Base-by-base conservation (phyloP, 495 filamentous ascomycete species). In the Collariella sp. region DNA sequence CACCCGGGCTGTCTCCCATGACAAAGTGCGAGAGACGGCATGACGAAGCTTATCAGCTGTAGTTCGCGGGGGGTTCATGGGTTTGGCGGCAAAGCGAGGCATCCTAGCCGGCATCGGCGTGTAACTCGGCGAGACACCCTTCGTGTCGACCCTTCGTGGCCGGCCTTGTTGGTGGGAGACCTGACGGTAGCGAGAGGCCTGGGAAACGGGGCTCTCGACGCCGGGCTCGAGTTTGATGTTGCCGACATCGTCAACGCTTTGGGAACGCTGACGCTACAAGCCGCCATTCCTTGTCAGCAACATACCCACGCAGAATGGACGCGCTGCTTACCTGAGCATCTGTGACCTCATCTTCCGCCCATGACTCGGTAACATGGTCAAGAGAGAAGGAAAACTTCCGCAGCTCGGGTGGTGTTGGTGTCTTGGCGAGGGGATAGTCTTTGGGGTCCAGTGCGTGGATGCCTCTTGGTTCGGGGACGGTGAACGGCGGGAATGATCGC, bases 381-480 rank as follows among this genome's bases (percentile, higher is more conserved):
- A 56, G 16, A 89, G 67, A 46, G 59, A 94, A 91, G 43, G 76
- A 81, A 58, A 96, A 76, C 16, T 79, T 82, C 56, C 80, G 82
- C 35, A 98, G 68, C 38, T 82, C 82, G 13, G 78, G 75, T 13
- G 93, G 93, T 5, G 91, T 95, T 0, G 87, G 84, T 19, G 83
- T 80, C 39, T 77, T 74, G 43, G 93, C 94, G 34, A 99, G 76
- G 45, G 94, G 94, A 68, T 91, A 99, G 57, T 88, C 78, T 63
- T 95, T 91, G 9, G 87, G 76, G 69, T 97, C 91, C 44, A 95
- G 81, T 44, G 86, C 80, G 39, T 77, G 70, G 15, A 90, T 73
- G 20, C 86, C 81, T 43, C 83, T 81, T 23, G 91, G 87, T 41
- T 86, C 82, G 53, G 81, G 83, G 59, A 96, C 79, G 45, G 86